A percentile compares a stretch with the other conserved stretches of the same genome.
These are phyloP conservation scores for Lobosporangium transversale DNA, from an alignment of 192 early-diverging fungal species.

Conservation along the genomic window DNA sequence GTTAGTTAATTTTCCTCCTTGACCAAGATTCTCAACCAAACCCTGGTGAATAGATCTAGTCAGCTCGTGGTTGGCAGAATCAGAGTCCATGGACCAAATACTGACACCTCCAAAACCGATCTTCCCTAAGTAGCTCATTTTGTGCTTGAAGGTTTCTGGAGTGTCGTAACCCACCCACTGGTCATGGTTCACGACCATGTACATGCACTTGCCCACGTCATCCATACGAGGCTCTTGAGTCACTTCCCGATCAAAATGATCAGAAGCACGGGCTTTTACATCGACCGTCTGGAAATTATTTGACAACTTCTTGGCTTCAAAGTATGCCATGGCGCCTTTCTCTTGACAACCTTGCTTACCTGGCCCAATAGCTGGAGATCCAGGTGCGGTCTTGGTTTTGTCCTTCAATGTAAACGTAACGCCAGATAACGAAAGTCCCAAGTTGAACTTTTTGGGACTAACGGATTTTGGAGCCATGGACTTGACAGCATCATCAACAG, in stretches of 20 bases:
- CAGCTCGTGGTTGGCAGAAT: constrained; percentile 30
- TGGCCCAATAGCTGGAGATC: constrained; percentile 40
- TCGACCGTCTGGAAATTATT: constrained; percentile 21
- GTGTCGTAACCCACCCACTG: constrained; percentile 46
- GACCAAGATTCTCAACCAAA: constrained; percentile 10
- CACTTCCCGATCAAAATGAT: constrained; percentile 27
- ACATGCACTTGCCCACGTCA: constrained; percentile 41
- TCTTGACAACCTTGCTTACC: constrained; percentile 47
- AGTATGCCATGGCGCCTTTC: constrained; percentile 51
- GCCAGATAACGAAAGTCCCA: constrained; percentile 44
- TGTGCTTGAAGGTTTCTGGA: constrained; percentile 29
- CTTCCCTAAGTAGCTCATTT: constrained; percentile 28
- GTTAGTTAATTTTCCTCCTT: constrained; percentile 4
- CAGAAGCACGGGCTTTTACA: constrained; percentile 7
- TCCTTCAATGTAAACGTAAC: constrained; percentile 51
- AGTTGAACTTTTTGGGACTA: constrained; percentile 41
- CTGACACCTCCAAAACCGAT: constrained; percentile 47
- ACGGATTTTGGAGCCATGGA: constrained; percentile 45
- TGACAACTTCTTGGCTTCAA: constrained; percentile 24
- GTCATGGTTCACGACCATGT: constrained; percentile 44
- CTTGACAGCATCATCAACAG: constrained; percentile 36
- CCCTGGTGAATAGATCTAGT: constrained; percentile 28
- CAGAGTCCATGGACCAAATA: constrained; percentile 54
- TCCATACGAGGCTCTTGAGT: constrained; percentile 43
- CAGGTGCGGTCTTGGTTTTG: constrained; percentile 27